Percentiles rank a stretch among this genome's conserved stretches.
Evolutionary conservation across 495 filamentous ascomycete species (phyloP).

Genomic region (Pseudomonodictys pantanalensis): DNA sequence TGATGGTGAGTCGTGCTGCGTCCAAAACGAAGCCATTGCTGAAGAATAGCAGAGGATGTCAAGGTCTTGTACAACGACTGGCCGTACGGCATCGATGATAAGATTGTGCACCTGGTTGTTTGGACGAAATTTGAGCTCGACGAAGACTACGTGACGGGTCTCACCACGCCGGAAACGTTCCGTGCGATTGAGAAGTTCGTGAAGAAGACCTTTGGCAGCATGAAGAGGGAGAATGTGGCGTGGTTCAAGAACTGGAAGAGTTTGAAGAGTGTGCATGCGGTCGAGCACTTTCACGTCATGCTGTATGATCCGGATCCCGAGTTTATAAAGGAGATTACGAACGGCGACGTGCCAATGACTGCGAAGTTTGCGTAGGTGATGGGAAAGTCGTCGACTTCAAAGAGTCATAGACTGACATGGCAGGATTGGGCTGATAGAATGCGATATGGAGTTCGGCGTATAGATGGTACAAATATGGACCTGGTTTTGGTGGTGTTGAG

Average conservation of each 20-base stretch:
- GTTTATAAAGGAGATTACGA: slow-evolving; percentile 69
- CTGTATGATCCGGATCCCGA: slow-evolving; percentile 66
- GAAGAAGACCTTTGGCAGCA: slow-evolving; percentile 54
- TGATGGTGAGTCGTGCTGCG: slow-evolving; percentile 42
- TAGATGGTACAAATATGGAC: too few species aligned
- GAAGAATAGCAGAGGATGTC: slow-evolving; percentile 57
- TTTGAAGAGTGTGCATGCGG: slow-evolving; percentile 75
- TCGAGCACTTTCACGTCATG: slow-evolving; percentile 97
- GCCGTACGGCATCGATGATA: slow-evolving; percentile 76
- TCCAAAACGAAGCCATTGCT: not conserved
- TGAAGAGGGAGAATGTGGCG: slow-evolving; percentile 48
- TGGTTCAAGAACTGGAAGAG: slow-evolving; percentile 91
- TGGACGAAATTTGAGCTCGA: slow-evolving; percentile 88
- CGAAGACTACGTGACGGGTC: slow-evolving; percentile 60
- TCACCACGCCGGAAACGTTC: slow-evolving; percentile 61
- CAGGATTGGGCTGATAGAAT: too few species aligned
- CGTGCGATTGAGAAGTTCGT: slow-evolving; percentile 68
- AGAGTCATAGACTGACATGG: not conserved
- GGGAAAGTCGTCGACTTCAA: not conserved
- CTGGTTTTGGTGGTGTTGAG: too few species aligned
- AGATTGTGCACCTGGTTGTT: slow-evolving; percentile 77
- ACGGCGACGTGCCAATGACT: slow-evolving; percentile 63
- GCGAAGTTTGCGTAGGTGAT: slow-evolving; percentile 3
- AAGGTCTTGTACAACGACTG: slow-evolving; percentile 84
- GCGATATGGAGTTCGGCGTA: too few species aligned